Percentiles rank a stretch among this genome's conserved stretches.
These are phyloP conservation scores for Botrytis hyacinthi DNA, from an alignment of 2,329 filamentous ascomycete species.

Conservation along the genomic window DNA sequence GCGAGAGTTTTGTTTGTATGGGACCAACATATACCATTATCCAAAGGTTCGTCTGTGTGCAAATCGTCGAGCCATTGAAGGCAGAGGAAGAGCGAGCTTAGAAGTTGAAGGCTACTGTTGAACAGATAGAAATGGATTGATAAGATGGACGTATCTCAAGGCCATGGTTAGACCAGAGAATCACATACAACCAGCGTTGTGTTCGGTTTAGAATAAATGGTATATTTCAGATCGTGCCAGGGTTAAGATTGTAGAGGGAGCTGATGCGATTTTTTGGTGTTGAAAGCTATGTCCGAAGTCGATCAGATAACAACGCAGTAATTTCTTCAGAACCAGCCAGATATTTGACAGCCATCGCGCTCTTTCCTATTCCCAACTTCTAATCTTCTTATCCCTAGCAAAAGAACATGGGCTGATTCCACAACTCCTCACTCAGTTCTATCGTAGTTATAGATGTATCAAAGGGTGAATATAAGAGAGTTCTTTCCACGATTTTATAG, in stretches of 20 bases:
- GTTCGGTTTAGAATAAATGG: too few relatives aligned
- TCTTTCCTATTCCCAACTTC: background rate
- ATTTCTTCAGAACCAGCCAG: background rate
- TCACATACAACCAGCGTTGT: background rate
- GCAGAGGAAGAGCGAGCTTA: background rate
- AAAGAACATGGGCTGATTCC: background rate
- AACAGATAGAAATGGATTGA: background rate
- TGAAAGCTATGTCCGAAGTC: background rate
- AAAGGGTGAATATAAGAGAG: accelerated
- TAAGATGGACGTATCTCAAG: background rate
- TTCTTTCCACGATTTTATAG: accelerated
- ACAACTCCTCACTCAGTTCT: background rate
- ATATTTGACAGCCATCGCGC: accelerated
- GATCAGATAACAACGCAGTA: background rate
- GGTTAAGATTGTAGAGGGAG: too few relatives aligned
- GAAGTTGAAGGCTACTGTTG: background rate
- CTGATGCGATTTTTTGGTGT: background rate
- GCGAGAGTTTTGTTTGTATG: background rate
- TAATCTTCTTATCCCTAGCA: accelerated
- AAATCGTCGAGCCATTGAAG: accelerated
- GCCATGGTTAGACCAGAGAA: background rate
- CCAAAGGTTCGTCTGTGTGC: background rate
- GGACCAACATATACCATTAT: accelerated
- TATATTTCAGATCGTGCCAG: too few relatives aligned
- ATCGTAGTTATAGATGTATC: accelerated